Conservation (phyloP, 2,329 filamentous ascomycete species). For the Fusarium sp. region DNA sequence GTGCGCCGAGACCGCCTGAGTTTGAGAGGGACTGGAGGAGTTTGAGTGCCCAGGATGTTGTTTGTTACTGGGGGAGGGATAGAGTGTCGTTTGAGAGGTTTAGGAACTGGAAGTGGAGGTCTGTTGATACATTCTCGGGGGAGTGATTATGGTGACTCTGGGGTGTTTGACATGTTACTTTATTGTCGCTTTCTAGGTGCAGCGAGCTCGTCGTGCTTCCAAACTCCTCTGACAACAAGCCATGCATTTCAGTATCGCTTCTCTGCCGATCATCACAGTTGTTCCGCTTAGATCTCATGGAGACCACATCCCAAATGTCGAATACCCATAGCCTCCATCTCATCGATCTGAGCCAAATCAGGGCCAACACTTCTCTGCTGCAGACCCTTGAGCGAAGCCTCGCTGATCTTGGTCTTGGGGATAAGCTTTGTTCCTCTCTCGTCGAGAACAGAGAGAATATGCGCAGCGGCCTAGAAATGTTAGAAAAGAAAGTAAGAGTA, state of each 20-base stretch:
- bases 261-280: not conserved
- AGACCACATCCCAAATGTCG: slow-evolving; percentile 53
- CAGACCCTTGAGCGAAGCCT: slow-evolving; percentile 21
- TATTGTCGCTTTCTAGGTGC: not conserved
- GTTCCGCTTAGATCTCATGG: slow-evolving; percentile 22
- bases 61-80: not conserved
- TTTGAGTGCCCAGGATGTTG: not conserved
- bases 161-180: not conserved
- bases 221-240: too few relatives aligned
- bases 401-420: slow-evolving; percentile 43
- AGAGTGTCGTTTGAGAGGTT: not conserved
- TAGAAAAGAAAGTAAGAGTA: not conserved
- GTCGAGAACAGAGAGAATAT: slow-evolving; percentile 52
- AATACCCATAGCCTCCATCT: slow-evolving; percentile 53
- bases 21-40: slow-evolving; percentile 17
- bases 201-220: too few relatives aligned
- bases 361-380: slow-evolving; percentile 28
- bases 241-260: too few relatives aligned
- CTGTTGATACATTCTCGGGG: slow-evolving; percentile 1
- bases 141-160: not conserved
- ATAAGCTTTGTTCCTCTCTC: slow-evolving; percentile 44
- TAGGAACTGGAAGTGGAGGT: slow-evolving; percentile 16
- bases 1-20: not conserved
- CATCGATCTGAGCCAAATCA: slow-evolving; percentile 46
- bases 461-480: slow-evolving; percentile 58